Percentiles rank a stretch among this genome's conserved stretches.
Evolutionary conservation across 495 filamentous ascomycete species (phyloP).

Genomic region (Hypoxylon fuscum): DNA sequence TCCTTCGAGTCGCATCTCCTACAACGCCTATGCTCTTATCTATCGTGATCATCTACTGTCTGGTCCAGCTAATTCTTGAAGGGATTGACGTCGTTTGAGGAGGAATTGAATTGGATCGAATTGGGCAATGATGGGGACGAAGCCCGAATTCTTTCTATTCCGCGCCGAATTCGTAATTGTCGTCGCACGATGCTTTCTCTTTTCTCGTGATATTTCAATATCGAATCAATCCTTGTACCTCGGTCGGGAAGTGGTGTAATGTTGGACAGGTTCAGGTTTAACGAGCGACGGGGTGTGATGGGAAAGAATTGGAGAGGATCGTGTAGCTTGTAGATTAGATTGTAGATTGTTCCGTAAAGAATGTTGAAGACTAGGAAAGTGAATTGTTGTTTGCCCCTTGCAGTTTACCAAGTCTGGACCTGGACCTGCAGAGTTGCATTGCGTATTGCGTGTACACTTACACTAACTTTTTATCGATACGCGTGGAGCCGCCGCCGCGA

Average conservation of each 20-base stretch:
- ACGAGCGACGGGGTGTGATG: constrained; percentile 28
- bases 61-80: neutral
- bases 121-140: neutral
- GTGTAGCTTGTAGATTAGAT: neutral
- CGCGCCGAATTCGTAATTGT: constrained; percentile 15
- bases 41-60: neutral
- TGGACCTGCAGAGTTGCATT: constrained; percentile 31
- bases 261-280: constrained; percentile 23
- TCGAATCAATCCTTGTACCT: neutral
- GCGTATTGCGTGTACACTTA: constrained; percentile 32
- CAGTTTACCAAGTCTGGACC: constrained; percentile 1
- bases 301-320: constrained; percentile 1
- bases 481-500: constrained; percentile 14
- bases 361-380: neutral
- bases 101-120: too few species aligned
- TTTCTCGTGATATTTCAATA: neutral
- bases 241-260: constrained; percentile 12
- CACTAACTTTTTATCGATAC: constrained; percentile 31
- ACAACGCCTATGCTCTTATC: constrained; percentile 5
- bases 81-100: too few species aligned
- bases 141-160: neutral
- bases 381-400: neutral
- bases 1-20: constrained; percentile 42
- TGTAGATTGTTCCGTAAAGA: too few species aligned
- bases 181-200: constrained; percentile 31